Evolutionary conservation across 441 rosid genomes (phyloP).

Genomic region (Pelargonium australe): DNA sequence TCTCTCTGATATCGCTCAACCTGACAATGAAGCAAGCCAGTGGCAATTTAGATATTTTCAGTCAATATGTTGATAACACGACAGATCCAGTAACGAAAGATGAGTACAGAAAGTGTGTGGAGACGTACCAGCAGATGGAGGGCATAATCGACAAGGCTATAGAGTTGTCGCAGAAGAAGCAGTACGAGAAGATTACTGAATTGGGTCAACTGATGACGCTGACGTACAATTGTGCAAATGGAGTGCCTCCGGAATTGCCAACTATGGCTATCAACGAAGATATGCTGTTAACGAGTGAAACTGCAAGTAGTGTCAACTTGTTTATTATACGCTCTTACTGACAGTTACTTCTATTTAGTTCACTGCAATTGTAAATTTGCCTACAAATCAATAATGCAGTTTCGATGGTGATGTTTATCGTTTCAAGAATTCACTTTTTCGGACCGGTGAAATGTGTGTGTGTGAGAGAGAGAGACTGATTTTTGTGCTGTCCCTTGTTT

Average conservation of each 20-base stretch:
- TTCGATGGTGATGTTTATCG: background rate
- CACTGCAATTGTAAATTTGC: background rate
- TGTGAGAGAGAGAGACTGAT: too few species aligned
- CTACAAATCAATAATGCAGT: background rate
- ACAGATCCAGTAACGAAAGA: background rate
- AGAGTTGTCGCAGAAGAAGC: slow-evolving; percentile 9
- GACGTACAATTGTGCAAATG: slow-evolving; percentile 17
- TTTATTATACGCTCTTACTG: background rate
- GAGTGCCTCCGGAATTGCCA: background rate
- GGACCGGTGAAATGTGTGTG: too few species aligned
- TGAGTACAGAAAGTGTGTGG: slow-evolving; percentile 8
- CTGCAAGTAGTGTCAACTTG: background rate
- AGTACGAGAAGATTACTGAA: slow-evolving; percentile 13
- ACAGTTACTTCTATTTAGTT: background rate
- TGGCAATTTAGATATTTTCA: background rate
- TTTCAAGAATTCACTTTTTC: too few species aligned
- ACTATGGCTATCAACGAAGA: slow-evolving; percentile 17
- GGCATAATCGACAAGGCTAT: slow-evolving; percentile 4
- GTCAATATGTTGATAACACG: background rate
- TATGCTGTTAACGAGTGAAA: slow-evolving; percentile 19
- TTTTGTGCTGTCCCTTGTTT: too few species aligned
- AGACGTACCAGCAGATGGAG: slow-evolving; percentile 9
- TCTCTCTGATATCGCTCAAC: slow-evolving; percentile 21
- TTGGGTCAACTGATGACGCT: slow-evolving; percentile 9
- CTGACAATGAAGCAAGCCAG: slow-evolving; percentile 13